Evolutionary conservation across 1,284 basidiomycete genomes (phyloP).

Genomic region (Phlebopus sp.): DNA sequence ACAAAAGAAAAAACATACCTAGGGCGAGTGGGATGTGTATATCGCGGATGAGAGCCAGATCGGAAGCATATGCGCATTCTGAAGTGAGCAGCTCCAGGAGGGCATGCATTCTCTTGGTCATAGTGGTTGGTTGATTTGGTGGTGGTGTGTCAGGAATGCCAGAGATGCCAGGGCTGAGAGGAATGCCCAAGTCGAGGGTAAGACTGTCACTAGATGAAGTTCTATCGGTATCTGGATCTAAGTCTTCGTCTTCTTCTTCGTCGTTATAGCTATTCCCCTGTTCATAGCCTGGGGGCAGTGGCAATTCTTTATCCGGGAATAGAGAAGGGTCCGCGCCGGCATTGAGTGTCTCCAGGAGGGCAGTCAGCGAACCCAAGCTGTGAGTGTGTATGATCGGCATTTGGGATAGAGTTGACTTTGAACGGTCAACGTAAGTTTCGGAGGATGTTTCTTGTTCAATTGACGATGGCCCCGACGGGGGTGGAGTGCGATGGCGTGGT

Average conservation of each 20-base stretch:
- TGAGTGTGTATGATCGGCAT: neutral
- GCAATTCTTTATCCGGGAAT: constrained; percentile 28
- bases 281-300: constrained; percentile 27
- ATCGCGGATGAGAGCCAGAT: constrained; percentile 82
- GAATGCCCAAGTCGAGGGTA: constrained; percentile 13
- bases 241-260: constrained; percentile 26
- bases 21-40: constrained; percentile 79
- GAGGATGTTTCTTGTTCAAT: constrained; percentile 7
- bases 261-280: constrained; percentile 20
- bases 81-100: constrained; percentile 82
- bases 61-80: constrained; percentile 85
- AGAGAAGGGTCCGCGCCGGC: constrained; percentile 20
- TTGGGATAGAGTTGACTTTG: neutral
- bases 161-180: constrained; percentile 5
- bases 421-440: constrained; percentile 2
- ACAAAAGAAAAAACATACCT: constrained; percentile 40
- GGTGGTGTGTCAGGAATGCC: constrained; percentile 3
- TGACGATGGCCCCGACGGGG: constrained; percentile 3
- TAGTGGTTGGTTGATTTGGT: constrained; percentile 24
- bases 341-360: constrained; percentile 28
- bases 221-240: constrained; percentile 20
- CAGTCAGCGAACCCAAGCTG: constrained; percentile 25
- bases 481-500: neutral
- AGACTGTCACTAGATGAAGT: constrained; percentile 26
- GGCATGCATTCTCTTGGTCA: constrained; percentile 79